These are phyloP conservation scores for Nannochloropsis gaditana DNA, from an alignment of 108 stramenopile genomes.

Conservation along the genomic window DNA sequence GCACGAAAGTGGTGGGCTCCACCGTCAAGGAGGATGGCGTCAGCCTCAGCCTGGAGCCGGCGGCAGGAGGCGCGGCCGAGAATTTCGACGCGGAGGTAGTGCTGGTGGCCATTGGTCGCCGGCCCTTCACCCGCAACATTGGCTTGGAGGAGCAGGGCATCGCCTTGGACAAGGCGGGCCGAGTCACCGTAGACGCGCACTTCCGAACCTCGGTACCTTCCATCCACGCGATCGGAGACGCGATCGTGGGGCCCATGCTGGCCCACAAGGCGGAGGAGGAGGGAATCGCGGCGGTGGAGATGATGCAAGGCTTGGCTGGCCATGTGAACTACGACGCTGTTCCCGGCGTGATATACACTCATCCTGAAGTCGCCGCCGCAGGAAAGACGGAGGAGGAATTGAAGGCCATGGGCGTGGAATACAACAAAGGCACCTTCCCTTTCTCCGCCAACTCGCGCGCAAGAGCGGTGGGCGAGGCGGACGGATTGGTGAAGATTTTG, in stretches of 20 bases:
- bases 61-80: slow-evolving; percentile 70
- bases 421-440: slow-evolving; percentile 91
- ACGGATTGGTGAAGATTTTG: slow-evolving; percentile 96
- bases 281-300: slow-evolving; percentile 93
- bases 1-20: slow-evolving; percentile 83
- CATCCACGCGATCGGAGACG: slow-evolving; percentile 94
- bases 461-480: slow-evolving; percentile 80
- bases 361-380: slow-evolving; percentile 96
- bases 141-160: slow-evolving; percentile 92
- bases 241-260: slow-evolving; percentile 98
- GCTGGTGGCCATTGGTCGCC: slow-evolving; percentile 95
- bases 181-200: slow-evolving; percentile 92
- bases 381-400: slow-evolving; percentile 99
- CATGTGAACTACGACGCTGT: slow-evolving; percentile 99
- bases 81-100: slow-evolving; percentile 79
- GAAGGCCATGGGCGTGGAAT: slow-evolving; percentile 83
- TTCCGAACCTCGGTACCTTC: slow-evolving; percentile 85
- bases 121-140: slow-evolving; percentile 92
- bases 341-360: slow-evolving; percentile 98
- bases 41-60: slow-evolving; percentile 78
- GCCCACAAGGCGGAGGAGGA: slow-evolving; percentile 99
- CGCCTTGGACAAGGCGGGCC: slow-evolving; percentile 84
- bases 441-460: slow-evolving; percentile 92
- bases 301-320: slow-evolving; percentile 91
- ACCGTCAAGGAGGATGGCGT: slow-evolving; percentile 77